Base-by-base conservation (phyloP, 1,139 yeast genomes). In the Hemisphaericaspora xylanilytica region DNA sequence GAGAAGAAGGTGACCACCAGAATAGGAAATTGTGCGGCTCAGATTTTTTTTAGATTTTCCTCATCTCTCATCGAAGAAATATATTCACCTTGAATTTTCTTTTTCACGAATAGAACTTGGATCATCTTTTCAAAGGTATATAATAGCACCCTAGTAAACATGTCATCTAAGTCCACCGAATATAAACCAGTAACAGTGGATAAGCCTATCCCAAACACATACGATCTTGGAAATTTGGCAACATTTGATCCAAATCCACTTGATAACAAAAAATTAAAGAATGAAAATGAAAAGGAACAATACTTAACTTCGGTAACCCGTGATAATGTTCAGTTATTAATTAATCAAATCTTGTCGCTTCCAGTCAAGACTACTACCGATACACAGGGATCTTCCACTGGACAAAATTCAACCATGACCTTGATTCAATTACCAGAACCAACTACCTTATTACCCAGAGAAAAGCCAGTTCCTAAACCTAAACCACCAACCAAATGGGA, bases 401-500 rank as follows among this genome's bases (percentile, higher is more conserved):
- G 78, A 1, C 85, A 84, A 56, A 81, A 78, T 55, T 75, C 92
- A 11, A 76, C 87, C 41, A 81, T 90, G 78, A 84, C 96, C 5
- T 75, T 92, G 48, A 80, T 92, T 41, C 82, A 78, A 53, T 73
- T 92, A 43, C 98, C 98, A 16, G 92, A 81, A 39, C 95, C 97
- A 16, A 65, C 76, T 21, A 85, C 95, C 18, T 75, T 68, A 42
- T 73, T 92, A 49, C 99, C 99, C 40, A 80, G 99, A 71, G 99
- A 92, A 64, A 92, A 92, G 69, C 82, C 96, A 28, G 67, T 94
- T 52, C 99, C 98, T 41, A 89, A 89, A 67, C 81, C 87, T 42
- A 92, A 87, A 70, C 84, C 94, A 38, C 85, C 82, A 49, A 90
- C 98, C 51, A 89, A 84, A 67, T 94, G 99, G 99, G 96, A 94